Evolutionary conservation across 2,329 filamentous ascomycete genomes (phyloP).

Genomic region (Myriosclerotinia curreyana): DNA sequence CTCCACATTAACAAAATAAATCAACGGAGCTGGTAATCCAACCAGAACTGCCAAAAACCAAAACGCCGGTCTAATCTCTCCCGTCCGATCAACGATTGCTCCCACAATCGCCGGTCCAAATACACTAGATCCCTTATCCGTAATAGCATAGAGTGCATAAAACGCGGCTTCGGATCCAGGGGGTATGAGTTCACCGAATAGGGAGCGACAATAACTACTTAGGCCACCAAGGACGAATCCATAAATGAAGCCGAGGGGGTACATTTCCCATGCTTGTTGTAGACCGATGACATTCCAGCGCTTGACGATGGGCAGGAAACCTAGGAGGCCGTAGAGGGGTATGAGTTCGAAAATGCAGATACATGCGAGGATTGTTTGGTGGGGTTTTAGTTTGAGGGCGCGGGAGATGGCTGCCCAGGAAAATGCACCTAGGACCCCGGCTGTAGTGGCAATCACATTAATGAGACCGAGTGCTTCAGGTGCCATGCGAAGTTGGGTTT

Average conservation of each 20-base stretch:
- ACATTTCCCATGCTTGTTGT: conserved; percentile 95
- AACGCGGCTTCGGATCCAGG: conserved; percentile 92
- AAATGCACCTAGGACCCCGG: conserved; percentile 83
- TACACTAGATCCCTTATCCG: conserved; percentile 90
- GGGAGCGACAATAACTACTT: conserved; percentile 82
- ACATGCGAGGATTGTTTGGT: conserved; percentile 85
- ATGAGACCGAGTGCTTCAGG: conserved; percentile 86
- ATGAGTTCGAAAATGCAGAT: conserved; percentile 88
- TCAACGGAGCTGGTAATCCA: conserved; percentile 75
- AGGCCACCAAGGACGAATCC: conserved; percentile 92
- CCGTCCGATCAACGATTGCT: conserved; percentile 79
- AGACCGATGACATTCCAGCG: conserved; percentile 74
- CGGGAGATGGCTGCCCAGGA: conserved; percentile 79
- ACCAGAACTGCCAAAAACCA: conserved; percentile 84
- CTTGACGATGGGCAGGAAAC: conserved; percentile 78
- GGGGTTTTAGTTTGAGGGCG: conserved; percentile 65
- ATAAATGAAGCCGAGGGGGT: conserved; percentile 83
- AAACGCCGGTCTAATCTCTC: conserved; percentile 80
- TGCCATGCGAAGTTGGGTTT: conserved; percentile 86
- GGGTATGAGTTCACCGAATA: conserved; percentile 90
- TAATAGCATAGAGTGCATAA: conserved; percentile 83
- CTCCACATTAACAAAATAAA: conserved; percentile 81
- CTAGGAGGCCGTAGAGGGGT: conserved; percentile 83
- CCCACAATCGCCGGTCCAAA: conserved; percentile 94
- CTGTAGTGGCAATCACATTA: conserved; percentile 83